Base-by-base conservation (phyloP, 352 stramenopile species). In the Phytopythium chamaehyphon region DNA sequence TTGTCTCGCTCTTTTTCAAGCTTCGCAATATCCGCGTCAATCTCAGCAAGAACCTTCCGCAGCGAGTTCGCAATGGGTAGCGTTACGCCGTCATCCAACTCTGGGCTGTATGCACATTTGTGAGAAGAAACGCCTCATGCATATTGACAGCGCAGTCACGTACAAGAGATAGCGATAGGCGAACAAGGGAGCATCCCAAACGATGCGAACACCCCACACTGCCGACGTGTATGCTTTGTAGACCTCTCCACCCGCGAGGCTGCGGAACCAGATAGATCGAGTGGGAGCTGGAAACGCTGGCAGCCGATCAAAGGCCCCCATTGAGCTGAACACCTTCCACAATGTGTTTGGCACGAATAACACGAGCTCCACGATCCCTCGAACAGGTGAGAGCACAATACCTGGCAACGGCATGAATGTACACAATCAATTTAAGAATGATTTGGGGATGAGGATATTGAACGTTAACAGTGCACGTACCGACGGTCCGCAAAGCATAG, bases 161-260 rank as follows among this genome's bases (percentile, higher is more conserved):
- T 69, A 92, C 81, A 92, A 88, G 57, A 90, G 62, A 62, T 90
- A 92, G 46, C 76, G 54, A 44, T 88, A 92, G 6, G 62, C 62
- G 42, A 78, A 83, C 10, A 90, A 54, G 2, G 81, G 81, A 22
- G 81, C 70, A 38, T 90, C 76, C 81, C 81, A 92, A 8, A 84
- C 59, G 21, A 92, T 62, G 11, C 64, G 64, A 6, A 54, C 58
- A 19, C 72, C 69, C 81, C 81, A 92, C 16, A 57, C 63, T 3
- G 57, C 26, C 1, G 60, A 60, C 26, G 55, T 75, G 55, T 88
- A 92, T 8, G 16, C 43, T 28, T 66, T 50, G 18, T 84, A 82
- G 24, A 86, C 64, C 23, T 65, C 61, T 1, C 81, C 78, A 48
- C 66, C 70, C 11, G 61, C 76, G n/a, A 92, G 47, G 57, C 74